A percentile compares a stretch with the other conserved stretches of the same genome.
phyloP scores from a whole-genome alignment of 164 flowering plant genomes.

The Buxus sempervirens region DNA sequence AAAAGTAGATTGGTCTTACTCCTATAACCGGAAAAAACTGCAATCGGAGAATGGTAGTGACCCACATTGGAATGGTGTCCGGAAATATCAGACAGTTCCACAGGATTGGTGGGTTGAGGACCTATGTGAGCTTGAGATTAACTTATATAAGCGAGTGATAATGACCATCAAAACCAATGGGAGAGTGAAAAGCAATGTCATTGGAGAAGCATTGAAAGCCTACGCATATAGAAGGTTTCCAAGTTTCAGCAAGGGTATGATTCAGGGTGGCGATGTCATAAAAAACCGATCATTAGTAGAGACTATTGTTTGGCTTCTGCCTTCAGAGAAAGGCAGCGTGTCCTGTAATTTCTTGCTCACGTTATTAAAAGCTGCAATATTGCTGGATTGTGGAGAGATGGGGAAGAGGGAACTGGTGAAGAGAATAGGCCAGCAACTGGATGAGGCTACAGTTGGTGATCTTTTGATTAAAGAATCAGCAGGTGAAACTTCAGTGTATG shows the following conservation, averaged over 20 bases:
- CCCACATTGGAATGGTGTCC: constrained; percentile 43
- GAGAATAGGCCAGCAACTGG: constrained; percentile 54
- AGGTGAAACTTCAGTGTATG: constrained; percentile 38
- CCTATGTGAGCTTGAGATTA: constrained; percentile 65
- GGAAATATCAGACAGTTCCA: constrained; percentile 45
- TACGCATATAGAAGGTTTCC: constrained; percentile 58
- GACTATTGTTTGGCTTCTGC: constrained; percentile 50
- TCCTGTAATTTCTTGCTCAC: constrained; percentile 55
- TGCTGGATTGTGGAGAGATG: constrained; percentile 48
- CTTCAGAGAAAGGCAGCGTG: constrained; percentile 46
- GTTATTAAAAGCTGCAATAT: constrained; percentile 47
- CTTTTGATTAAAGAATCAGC: constrained; percentile 41
- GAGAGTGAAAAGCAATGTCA: constrained; percentile 31
- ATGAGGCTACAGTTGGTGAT: constrained; percentile 62
- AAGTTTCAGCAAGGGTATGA: constrained; percentile 44
- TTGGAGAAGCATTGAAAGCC: constrained; percentile 66
- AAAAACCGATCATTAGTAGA: constrained; percentile 56
- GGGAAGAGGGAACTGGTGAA: constrained; percentile 36
- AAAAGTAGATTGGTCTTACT: constrained; percentile 77
- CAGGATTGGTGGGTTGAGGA: constrained; percentile 90
- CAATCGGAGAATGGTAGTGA: constrained; percentile 52
- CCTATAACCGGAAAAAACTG: constrained; percentile 61
- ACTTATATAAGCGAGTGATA: constrained; percentile 54
- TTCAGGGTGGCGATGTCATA: constrained; percentile 38
- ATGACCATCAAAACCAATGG: constrained; percentile 53